phyloP scores from a whole-genome alignment of 2,329 filamentous ascomycete species.

The Kalmusia sp. region DNA sequence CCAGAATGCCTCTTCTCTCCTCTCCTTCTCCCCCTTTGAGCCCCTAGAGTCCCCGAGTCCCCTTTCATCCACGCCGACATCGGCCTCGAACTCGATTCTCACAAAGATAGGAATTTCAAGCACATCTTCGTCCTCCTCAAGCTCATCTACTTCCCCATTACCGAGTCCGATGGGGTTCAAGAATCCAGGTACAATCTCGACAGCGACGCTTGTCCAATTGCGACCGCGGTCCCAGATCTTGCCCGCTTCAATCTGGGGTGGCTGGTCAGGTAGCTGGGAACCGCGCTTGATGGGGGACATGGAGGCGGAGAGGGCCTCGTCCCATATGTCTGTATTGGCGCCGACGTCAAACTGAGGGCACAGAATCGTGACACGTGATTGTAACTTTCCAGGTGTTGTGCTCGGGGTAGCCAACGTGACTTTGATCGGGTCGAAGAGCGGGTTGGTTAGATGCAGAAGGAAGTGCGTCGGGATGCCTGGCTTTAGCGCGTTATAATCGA shows the following conservation, averaged over 20 bases:
- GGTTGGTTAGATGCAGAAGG: conserved; percentile 89
- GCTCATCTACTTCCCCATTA: conserved; percentile 26
- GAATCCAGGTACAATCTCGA: conserved; percentile 79
- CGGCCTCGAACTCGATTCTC: conserved; percentile 85
- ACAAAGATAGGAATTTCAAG: conserved; percentile 96
- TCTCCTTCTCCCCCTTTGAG: conserved; percentile 71
- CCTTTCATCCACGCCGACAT: conserved; percentile 64
- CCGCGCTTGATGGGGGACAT: conserved; percentile 45
- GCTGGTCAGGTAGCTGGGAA: conserved; percentile 25
- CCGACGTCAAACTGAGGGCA: conserved; percentile 95
- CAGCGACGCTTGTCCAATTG: conserved; percentile 93
- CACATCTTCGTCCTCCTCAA: conserved; percentile 65
- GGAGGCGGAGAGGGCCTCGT: conserved; percentile 74
- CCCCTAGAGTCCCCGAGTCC: conserved; percentile 44
- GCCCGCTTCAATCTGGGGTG: conserved; percentile 72
- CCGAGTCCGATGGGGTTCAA: conserved; percentile 23
- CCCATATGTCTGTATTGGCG: conserved; percentile 92
- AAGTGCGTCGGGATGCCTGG: conserved; percentile 71
- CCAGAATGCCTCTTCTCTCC: conserved; percentile 93
- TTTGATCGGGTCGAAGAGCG: conserved; percentile 88
- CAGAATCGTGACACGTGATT: conserved; percentile 81
- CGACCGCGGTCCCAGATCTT: conserved; percentile 95
- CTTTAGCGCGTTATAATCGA: conserved; percentile 56
- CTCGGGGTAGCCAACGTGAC: conserved; percentile 84
- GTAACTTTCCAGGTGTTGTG: conserved; percentile 44